These are phyloP conservation scores for Aspergillus candidus DNA, from an alignment of 2,329 filamentous ascomycete species.

Conservation along the genomic window DNA sequence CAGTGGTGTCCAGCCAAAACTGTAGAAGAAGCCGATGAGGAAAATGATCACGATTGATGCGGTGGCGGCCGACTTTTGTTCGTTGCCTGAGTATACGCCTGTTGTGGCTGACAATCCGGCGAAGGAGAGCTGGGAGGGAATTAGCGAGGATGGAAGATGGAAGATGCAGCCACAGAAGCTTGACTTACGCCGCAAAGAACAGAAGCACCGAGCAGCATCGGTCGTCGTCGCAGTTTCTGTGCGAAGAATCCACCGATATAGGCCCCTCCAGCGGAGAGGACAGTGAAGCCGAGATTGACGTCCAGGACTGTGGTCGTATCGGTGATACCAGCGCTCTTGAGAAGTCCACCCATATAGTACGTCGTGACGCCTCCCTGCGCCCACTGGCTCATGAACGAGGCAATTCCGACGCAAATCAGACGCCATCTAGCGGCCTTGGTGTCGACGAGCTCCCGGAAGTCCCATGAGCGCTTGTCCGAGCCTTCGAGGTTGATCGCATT, in stretches of 20 bases:
- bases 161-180: too few relatives aligned
- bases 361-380: conserved; percentile 44
- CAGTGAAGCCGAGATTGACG: conserved; percentile 51
- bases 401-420: conserved; percentile 45
- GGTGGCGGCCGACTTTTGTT: conserved; percentile 23
- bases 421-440: conserved; percentile 45
- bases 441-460: conserved; percentile 51
- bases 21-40: conserved; percentile 53
- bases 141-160: too few relatives aligned
- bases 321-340: conserved; percentile 47
- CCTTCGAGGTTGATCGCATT: conserved; percentile 25
- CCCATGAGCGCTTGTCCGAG: conserved; percentile 54
- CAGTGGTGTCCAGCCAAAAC: conserved; percentile 43
- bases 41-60: conserved; percentile 39
- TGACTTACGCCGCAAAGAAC: conserved; percentile 42
- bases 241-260: conserved; percentile 49
- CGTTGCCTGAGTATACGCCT: conserved; percentile 10
- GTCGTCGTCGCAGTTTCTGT: conserved; percentile 54
- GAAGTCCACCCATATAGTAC: conserved; percentile 51
- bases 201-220: conserved; percentile 48
- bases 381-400: conserved; percentile 40
- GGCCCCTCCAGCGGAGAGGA: conserved; percentile 40
- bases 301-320: conserved; percentile 47
- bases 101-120: conserved; percentile 30
- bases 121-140: conserved; percentile 32